Conservation (phyloP, 2,329 filamentous ascomycete species). For the Talaromyces atroroseus region DNA sequence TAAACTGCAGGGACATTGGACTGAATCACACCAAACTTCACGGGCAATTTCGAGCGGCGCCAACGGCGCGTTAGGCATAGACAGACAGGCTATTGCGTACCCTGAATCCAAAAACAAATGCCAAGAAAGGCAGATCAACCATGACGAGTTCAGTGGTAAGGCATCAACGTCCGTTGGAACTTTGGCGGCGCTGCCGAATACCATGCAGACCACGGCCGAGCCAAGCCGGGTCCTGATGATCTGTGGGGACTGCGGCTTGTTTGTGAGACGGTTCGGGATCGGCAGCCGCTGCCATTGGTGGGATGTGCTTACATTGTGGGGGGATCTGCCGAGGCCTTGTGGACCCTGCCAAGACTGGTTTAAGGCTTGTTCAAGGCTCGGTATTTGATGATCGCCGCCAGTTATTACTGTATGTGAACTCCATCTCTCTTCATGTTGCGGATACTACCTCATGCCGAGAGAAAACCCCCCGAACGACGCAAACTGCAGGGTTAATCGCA, state of each 20-base stretch:
- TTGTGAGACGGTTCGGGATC: neutral
- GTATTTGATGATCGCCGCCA: neutral
- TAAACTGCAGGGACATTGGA: no score
- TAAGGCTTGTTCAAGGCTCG: neutral
- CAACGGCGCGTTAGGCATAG: neutral
- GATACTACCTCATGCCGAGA: neutral
- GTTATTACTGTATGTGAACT: neutral
- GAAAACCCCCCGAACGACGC: neutral
- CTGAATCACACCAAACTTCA: neutral
- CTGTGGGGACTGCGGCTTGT: no score
- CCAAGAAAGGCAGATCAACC: neutral
- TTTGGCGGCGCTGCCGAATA: no score
- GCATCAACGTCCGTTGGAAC: neutral
- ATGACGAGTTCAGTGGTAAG: neutral
- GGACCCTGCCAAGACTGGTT: neutral
- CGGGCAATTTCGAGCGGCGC: neutral
- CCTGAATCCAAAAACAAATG: no score
- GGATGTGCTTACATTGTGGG: neutral
- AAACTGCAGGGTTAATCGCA: no score
- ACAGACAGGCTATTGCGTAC: no score
- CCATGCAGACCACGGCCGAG: neutral
- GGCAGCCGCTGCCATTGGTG: neutral
- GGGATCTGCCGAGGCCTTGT: neutral
- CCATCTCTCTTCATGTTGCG: no score
- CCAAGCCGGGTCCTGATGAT: neutral